Evolutionary conservation across 495 filamentous ascomycete genomes (phyloP).

Genomic region (Penicillium odoratum): DNA sequence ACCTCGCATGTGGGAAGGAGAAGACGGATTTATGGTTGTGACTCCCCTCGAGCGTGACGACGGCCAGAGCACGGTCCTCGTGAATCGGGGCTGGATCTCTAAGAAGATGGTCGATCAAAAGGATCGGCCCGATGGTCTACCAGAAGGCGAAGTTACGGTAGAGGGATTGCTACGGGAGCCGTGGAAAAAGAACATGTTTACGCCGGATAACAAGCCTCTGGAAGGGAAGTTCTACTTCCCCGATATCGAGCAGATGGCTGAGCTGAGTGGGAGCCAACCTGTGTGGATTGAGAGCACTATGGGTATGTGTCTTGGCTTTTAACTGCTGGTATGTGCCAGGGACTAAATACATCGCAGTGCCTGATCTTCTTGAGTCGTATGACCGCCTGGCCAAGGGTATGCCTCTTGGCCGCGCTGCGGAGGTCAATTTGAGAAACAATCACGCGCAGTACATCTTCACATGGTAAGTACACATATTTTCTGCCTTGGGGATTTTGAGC

Average conservation of each 20-base stretch:
- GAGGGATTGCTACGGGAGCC: constrained; percentile 85
- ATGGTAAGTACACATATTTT: constrained; percentile 61
- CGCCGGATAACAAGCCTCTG: constrained; percentile 82
- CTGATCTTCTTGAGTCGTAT: constrained; percentile 70
- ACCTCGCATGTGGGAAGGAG: constrained; percentile 82
- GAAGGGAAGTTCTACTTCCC: constrained; percentile 90
- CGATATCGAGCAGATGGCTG: constrained; percentile 92
- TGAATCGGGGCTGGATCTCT: constrained; percentile 88
- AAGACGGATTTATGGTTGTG: constrained; percentile 86
- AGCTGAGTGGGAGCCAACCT: constrained; percentile 74
- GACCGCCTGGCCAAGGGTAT: constrained; percentile 77
- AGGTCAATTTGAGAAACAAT: constrained; percentile 93
- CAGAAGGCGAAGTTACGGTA: constrained; percentile 66
- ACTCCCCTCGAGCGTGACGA: constrained; percentile 79
- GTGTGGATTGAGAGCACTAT: constrained; percentile 98
- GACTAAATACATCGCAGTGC: constrained; percentile 51
- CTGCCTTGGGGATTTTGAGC: too few relatives aligned
- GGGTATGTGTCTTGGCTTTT: constrained; percentile 50
- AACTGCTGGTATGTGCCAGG: constrained; percentile 13
- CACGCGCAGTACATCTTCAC: constrained; percentile 98
- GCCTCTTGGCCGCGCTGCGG: constrained; percentile 85
- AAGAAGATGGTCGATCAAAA: constrained; percentile 66
- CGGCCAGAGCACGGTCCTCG: constrained; percentile 67
- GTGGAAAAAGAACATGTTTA: constrained; percentile 97
- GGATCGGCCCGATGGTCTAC: constrained; percentile 58